Conservation (phyloP, 441 rosid species). For the Pelargonium citronellum region DNA sequence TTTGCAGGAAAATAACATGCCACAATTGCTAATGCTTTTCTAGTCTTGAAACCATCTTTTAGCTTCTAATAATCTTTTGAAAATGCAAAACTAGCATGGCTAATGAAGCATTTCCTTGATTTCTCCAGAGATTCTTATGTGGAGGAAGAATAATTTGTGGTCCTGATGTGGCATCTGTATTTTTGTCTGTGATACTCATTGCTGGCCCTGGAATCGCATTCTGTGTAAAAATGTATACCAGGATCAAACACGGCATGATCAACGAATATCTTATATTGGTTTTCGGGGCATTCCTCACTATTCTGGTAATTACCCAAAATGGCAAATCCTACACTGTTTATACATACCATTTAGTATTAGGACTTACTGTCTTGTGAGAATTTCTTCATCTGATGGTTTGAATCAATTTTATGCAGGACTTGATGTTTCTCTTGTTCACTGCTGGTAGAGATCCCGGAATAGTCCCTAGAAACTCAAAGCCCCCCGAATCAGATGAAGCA, state of each 20-base stretch:
- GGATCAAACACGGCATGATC: constrained; percentile 27
- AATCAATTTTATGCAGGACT: constrained; percentile 44
- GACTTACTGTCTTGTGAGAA: background rate
- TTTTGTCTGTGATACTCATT: constrained; percentile 54
- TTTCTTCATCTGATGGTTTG: background rate
- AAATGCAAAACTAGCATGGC: background rate
- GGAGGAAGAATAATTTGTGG: constrained; percentile 82
- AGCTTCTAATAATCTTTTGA: background rate
- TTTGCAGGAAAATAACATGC: background rate
- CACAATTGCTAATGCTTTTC: background rate
- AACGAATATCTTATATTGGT: constrained; percentile 30
- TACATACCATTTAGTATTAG: no score
- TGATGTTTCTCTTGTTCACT: constrained; percentile 37
- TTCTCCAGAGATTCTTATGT: constrained; percentile 60
- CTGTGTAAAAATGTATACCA: constrained; percentile 47
- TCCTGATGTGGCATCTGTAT: constrained; percentile 71
- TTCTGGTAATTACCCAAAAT: constrained; percentile 47
- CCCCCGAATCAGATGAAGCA: constrained; percentile 49
- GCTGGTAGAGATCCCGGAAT: constrained; percentile 86
- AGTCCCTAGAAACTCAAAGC: constrained; percentile 55
- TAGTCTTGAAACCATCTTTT: background rate
- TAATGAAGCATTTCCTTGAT: constrained; percentile 13
- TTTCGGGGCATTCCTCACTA: constrained; percentile 41
- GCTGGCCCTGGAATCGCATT: constrained; percentile 69
- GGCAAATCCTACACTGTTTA: background rate